These are phyloP conservation scores for Saccharomycopsis fodiens DNA, from an alignment of 805 yeast species.

Conservation along the genomic window DNA sequence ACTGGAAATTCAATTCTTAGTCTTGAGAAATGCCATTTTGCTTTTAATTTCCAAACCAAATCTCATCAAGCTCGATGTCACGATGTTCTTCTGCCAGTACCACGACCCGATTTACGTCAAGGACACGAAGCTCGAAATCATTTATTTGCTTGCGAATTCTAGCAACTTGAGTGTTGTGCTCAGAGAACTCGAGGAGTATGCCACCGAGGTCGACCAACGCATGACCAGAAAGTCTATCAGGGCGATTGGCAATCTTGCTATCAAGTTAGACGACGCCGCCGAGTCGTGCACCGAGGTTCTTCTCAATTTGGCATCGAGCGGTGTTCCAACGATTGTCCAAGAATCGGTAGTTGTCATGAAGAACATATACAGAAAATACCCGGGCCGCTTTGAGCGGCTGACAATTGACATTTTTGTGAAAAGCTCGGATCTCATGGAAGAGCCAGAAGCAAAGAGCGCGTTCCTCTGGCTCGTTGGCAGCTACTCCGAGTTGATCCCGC, in stretches of 20 bases:
- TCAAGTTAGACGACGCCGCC: conserved; percentile 59
- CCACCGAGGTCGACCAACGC: conserved; percentile 76
- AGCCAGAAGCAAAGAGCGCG: conserved; percentile 72
- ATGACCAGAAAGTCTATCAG: conserved; percentile 84
- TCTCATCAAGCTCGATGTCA: conserved; percentile 58
- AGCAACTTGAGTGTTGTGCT: conserved; percentile 53
- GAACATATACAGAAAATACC: conserved; percentile 71
- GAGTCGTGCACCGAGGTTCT: conserved; percentile 57
- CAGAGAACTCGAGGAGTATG: conserved; percentile 75
- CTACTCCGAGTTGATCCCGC: conserved; percentile 39
- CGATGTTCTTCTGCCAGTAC: conserved; percentile 71
- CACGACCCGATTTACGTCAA: conserved; percentile 85
- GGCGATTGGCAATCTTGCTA: conserved; percentile 84
- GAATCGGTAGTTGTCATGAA: conserved; percentile 72
- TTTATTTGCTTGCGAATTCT: conserved; percentile 68
- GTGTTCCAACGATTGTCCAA: conserved; percentile 67
- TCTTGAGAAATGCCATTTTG: conserved; percentile 71
- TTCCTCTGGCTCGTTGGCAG: conserved; percentile 83
- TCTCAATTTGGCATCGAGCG: conserved; percentile 51
- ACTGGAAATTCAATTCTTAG: conserved; percentile 76
- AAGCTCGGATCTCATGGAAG: conserved; percentile 48
- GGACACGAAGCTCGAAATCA: conserved; percentile 83
- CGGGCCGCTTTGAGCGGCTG: conserved; percentile 25
- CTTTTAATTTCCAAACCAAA: conserved; percentile 59
- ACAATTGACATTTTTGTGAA: conserved; percentile 18